Percentiles rank a stretch among this genome's conserved stretches.
Evolutionary conservation across 352 stramenopile genomes (phyloP).

Genomic region (Thalassiosira exigua): DNA sequence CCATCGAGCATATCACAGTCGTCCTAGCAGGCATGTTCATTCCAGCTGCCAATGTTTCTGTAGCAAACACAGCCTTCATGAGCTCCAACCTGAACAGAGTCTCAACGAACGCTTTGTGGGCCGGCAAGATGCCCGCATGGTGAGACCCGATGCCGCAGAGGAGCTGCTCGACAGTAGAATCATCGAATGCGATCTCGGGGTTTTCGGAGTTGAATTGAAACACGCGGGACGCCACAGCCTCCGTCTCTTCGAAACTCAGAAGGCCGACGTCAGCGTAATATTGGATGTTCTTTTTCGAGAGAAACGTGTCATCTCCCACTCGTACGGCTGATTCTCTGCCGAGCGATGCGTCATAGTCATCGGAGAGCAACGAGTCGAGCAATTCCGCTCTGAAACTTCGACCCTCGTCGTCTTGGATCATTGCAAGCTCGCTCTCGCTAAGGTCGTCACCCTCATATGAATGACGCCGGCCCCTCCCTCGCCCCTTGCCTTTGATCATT

Average conservation of each 20-base stretch:
- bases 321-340: conserved; percentile 3
- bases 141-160: conserved; percentile 99
- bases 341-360: conserved; percentile 46
- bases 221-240: conserved; percentile 68
- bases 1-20: conserved; percentile 97
- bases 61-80: conserved; percentile 98
- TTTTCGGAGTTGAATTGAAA: conserved; percentile 77
- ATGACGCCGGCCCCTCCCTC: no score
- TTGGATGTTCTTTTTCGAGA: conserved; percentile 65
- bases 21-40: conserved; percentile 99
- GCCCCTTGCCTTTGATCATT: no score
- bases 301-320: conserved; percentile 51
- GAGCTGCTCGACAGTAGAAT: conserved; percentile 70
- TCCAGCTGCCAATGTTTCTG: conserved; percentile 95
- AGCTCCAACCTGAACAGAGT: conserved; percentile 95
- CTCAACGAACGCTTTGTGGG: conserved; percentile 98
- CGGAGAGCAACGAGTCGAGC: conserved; percentile 49
- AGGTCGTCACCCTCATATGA: no score
- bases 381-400: no score
- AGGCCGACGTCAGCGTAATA: conserved; percentile 73
- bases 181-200: conserved; percentile 81
- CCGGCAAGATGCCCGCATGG: conserved; percentile 98
- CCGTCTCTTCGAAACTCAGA: conserved; percentile 56
- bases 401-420: no score
- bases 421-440: no score